phyloP scores from a whole-genome alignment of 352 stramenopile genomes.

The Blastocystis sp. region DNA sequence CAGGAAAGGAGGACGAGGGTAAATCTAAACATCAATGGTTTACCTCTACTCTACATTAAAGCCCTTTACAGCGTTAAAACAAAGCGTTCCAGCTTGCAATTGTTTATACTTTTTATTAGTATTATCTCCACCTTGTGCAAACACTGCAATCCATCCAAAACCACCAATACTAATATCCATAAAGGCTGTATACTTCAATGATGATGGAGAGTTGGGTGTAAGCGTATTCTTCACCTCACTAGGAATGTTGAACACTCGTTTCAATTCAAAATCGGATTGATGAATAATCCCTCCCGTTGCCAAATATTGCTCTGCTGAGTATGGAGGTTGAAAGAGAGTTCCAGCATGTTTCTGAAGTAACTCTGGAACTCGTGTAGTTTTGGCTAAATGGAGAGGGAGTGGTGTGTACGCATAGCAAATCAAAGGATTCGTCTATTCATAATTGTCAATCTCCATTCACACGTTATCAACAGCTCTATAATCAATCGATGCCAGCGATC shows the following conservation, averaged over 20 bases:
- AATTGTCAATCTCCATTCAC: not conserved
- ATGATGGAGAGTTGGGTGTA: not conserved
- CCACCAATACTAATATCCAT: conserved; percentile 15
- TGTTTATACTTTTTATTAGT: conserved; percentile 24
- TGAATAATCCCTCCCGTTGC: not conserved
- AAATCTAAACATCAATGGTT: not conserved
- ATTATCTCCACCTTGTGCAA: conserved; percentile 19
- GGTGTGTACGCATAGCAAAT: not conserved
- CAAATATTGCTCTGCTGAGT: conserved; percentile 3
- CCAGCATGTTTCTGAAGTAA: not conserved
- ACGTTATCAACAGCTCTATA: not conserved
- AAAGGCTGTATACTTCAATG: conserved; percentile 36
- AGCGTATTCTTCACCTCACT: conserved; percentile 14
- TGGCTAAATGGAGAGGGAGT: not conserved
- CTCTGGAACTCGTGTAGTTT: not conserved
- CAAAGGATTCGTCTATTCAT: conserved; percentile 9
- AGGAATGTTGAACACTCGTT: not conserved
- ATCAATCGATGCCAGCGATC: not conserved
- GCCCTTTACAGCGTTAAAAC: conserved; percentile 2
- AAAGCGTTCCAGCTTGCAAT: not conserved
- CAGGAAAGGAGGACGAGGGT: not conserved
- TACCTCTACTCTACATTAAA: not conserved
- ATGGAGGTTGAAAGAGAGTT: conserved; percentile 1
- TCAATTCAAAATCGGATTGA: conserved; percentile 3
- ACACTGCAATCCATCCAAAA: conserved; percentile 4